Evolutionary conservation across 257 asterid genomes (phyloP).

Genomic region (Petrea volubilis): DNA sequence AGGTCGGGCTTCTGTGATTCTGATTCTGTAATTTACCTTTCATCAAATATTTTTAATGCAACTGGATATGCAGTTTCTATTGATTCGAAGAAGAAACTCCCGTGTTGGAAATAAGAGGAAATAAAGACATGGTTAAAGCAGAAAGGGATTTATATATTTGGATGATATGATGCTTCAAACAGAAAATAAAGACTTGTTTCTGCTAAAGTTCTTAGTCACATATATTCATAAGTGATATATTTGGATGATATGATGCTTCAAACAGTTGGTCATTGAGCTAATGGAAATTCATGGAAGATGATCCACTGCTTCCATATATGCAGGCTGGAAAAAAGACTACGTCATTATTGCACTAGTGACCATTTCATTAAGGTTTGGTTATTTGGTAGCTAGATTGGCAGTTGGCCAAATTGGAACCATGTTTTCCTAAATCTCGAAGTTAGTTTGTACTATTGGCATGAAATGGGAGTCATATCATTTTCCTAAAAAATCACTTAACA

Average conservation of each 20-base stretch:
- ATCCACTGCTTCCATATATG: neutral
- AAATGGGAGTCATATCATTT: neutral
- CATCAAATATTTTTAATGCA: neutral
- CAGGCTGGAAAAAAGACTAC: neutral
- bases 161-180: neutral
- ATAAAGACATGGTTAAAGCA: neutral
- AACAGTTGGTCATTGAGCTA: neutral
- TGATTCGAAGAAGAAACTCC: neutral
- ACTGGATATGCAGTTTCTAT: neutral
- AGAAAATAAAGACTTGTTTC: neutral
- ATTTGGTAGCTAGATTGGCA: neutral
- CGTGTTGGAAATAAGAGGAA: neutral
- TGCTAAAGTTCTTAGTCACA: neutral
- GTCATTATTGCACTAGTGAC: neutral
- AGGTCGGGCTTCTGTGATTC: slow-evolving; percentile 39
- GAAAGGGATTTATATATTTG: neutral
- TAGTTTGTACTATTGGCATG: neutral
- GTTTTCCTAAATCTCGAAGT: neutral
- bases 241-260: neutral
- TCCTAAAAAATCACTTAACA: neutral
- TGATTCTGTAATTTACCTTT: neutral
- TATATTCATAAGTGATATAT: neutral
- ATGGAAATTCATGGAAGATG: slow-evolving; percentile 3
- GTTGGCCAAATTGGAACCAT: neutral
- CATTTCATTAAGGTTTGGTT: neutral